phyloP scores from a whole-genome alignment of 108 stramenopile species.

The Cylindrotheca closterium region DNA sequence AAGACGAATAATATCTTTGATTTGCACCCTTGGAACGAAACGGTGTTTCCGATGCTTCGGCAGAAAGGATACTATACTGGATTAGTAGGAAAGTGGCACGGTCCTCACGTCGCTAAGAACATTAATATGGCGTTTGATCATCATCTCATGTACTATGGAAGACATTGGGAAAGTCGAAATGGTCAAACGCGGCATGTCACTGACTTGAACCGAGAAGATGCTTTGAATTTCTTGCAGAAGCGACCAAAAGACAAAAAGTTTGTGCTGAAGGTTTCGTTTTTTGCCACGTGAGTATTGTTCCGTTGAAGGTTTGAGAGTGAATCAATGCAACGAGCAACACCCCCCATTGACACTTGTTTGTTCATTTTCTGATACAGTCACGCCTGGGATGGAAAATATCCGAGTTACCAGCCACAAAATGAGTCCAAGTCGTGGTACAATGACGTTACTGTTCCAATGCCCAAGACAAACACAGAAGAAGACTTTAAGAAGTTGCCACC shows the following conservation, averaged over 20 bases:
- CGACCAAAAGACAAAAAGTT: conserved; percentile 56
- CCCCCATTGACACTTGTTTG: too few species aligned
- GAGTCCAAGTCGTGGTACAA: conserved; percentile 55
- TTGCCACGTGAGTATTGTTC: conserved; percentile 46
- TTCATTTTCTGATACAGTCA: conserved; percentile 2
- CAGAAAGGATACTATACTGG: conserved; percentile 69
- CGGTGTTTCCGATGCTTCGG: conserved; percentile 61
- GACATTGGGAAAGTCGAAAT: conserved; percentile 28
- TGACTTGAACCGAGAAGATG: conserved; percentile 64
- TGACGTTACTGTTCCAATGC: conserved; percentile 55
- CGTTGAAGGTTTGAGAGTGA: too few species aligned
- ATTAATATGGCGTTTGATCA: conserved; percentile 34
- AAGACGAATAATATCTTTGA: conserved; percentile 14
- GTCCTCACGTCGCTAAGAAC: conserved; percentile 1
- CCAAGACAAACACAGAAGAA: conserved; percentile 37
- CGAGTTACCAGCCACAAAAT: conserved; percentile 42
- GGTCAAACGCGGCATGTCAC: conserved; percentile 43
- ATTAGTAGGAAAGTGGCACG: conserved; percentile 74
- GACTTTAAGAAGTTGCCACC: conserved; percentile 35
- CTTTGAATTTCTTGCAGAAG: conserved; percentile 51
- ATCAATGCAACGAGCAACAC: too few species aligned
- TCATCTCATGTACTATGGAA: conserved; percentile 35
- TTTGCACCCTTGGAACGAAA: conserved; percentile 55
- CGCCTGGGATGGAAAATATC: conserved; percentile 22
- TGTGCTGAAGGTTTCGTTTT: conserved; percentile 74